Evolutionary conservation across 768 basidiomycete genomes (phyloP).

Genomic region (Russula griseocarnosa): DNA sequence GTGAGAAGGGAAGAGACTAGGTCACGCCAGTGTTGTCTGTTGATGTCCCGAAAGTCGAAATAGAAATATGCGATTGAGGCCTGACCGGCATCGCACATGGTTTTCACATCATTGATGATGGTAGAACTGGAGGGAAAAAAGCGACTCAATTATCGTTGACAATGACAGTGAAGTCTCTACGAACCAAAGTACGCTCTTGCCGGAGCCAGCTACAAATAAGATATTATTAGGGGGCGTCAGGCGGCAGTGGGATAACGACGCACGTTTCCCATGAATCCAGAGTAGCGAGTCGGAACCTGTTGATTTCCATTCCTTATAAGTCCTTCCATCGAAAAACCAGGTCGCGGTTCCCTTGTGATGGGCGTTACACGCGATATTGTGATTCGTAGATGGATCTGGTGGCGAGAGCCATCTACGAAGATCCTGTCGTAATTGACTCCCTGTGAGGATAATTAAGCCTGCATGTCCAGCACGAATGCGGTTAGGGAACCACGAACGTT

Average conservation of each 20-base stretch:
- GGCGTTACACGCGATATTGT: constrained; percentile 37
- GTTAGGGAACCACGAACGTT: neutral
- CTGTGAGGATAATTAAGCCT: neutral
- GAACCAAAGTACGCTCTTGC: constrained; percentile 15
- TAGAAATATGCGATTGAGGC: constrained; percentile 2
- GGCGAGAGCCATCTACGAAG: constrained; percentile 10
- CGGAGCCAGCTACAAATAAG: constrained; percentile 3
- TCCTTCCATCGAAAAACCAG: constrained; percentile 47
- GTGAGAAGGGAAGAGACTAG: constrained; percentile 8
- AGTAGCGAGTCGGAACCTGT: neutral
- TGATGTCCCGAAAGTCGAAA: neutral
- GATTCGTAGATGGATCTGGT: constrained; percentile 6
- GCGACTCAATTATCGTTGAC: neutral
- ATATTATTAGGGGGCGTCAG: no score
- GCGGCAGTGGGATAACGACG: neutral
- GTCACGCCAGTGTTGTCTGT: neutral
- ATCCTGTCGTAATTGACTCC: neutral
- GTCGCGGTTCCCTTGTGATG: no score
- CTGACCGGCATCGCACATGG: neutral
- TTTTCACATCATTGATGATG: neutral
- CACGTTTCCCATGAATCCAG: constrained; percentile 15
- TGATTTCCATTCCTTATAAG: neutral
- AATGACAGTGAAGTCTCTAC: neutral
- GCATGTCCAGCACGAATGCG: neutral
- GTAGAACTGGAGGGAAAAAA: neutral